Conservation (phyloP, 805 yeast genomes). For the Wickerhamomyces strasburgensis region DNA sequence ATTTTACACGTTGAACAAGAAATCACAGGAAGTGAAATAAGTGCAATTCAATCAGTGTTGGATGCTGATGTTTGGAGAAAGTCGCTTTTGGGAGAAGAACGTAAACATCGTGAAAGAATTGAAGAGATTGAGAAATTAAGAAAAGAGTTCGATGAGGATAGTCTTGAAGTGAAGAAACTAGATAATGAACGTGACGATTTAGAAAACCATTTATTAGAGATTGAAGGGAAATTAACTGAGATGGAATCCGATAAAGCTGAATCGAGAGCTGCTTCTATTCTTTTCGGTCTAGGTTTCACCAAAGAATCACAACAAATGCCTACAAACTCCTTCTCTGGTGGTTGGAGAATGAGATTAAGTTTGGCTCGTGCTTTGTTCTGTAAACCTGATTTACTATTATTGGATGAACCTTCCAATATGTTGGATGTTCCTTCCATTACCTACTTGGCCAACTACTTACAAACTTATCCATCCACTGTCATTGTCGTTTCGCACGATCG, state of each 20-base stretch:
- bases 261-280: slow-evolving; percentile 90
- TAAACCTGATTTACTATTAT: slow-evolving; percentile 85
- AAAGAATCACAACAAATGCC: slow-evolving; percentile 77
- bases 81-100: slow-evolving; percentile 73
- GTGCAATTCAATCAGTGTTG: slow-evolving; percentile 90
- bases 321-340: slow-evolving; percentile 95
- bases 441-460: slow-evolving; percentile 83
- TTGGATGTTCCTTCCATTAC: slow-evolving; percentile 99
- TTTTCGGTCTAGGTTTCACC: slow-evolving; percentile 91
- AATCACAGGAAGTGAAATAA: slow-evolving; percentile 85
- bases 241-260: slow-evolving; percentile 98
- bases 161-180: slow-evolving; percentile 67
- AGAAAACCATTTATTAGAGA: slow-evolving; percentile 69
- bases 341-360: slow-evolving; percentile 99
- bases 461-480: slow-evolving; percentile 86
- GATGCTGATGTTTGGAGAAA: slow-evolving; percentile 99
- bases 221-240: slow-evolving; percentile 76
- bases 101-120: slow-evolving; percentile 66
- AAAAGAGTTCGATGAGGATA: slow-evolving; percentile 68
- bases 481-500: slow-evolving; percentile 97
- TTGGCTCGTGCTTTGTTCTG: slow-evolving; percentile 96
- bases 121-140: slow-evolving; percentile 68
- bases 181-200: slow-evolving; percentile 90
- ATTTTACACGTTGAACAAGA: slow-evolving; percentile 98
- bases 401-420: slow-evolving; percentile 99